Percentiles rank a stretch among this genome's conserved stretches.
phyloP scores from a whole-genome alignment of 2,329 filamentous ascomycete species.

The Cladosporium sp. region DNA sequence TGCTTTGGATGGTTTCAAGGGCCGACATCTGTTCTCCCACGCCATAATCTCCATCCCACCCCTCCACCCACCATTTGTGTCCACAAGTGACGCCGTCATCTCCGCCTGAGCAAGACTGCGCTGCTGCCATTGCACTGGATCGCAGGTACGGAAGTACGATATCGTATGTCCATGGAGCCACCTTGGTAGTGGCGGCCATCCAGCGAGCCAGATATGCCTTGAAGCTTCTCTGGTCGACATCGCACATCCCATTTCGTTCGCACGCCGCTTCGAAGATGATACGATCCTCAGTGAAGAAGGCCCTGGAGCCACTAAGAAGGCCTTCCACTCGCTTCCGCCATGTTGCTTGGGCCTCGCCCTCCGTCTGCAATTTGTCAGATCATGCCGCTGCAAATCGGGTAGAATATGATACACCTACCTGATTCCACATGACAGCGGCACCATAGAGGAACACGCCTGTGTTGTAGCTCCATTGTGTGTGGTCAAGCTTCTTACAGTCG shows the following conservation, averaged over 20 bases:
- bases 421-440: conserved; percentile 45
- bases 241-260: conserved; percentile 37
- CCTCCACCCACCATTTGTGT: conserved; percentile 37
- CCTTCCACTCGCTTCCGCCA: conserved; percentile 21
- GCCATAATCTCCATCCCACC: conserved; percentile 45
- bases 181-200: conserved; percentile 52
- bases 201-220: conserved; percentile 40
- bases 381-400: not conserved
- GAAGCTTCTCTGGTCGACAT: conserved; percentile 41
- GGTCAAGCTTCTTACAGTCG: conserved; percentile 42
- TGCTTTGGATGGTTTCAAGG: conserved; percentile 47
- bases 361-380: conserved; percentile 18
- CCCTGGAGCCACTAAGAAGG: conserved; percentile 25
- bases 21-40: conserved; percentile 57
- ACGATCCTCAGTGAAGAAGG: conserved; percentile 36
- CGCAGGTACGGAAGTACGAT: conserved; percentile 49
- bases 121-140: conserved; percentile 52
- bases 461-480: conserved; percentile 47
- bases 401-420: conserved; percentile 9
- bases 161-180: conserved; percentile 53
- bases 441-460: conserved; percentile 43
- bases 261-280: conserved; percentile 45
- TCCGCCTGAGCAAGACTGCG: conserved; percentile 49
- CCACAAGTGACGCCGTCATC: conserved; percentile 42
- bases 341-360: conserved; percentile 17